Percentiles rank a stretch among this genome's conserved stretches.
These are phyloP conservation scores for Tephrocybe sp. DNA, from an alignment of 768 basidiomycete genomes.

Conservation along the genomic window DNA sequence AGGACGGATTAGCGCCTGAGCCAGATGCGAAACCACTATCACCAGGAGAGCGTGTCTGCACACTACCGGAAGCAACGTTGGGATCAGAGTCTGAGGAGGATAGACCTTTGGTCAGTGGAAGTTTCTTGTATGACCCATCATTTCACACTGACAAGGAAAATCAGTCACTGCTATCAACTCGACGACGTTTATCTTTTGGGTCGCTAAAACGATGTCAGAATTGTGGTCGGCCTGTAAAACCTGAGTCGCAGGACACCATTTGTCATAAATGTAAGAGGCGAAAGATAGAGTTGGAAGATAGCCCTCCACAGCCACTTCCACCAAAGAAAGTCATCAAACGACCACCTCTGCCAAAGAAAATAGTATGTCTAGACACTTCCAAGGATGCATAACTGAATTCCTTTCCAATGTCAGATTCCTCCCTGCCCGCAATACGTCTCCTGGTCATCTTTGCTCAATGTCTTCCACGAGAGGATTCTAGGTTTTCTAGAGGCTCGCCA, in stretches of 20 bases:
- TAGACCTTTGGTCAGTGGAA: conserved; percentile 5
- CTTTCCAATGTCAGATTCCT: conserved; percentile 19
- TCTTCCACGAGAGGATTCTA: conserved; percentile 22
- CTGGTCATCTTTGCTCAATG: conserved; percentile 24
- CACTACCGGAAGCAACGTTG: neutral
- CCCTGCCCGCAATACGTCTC: conserved; percentile 35
- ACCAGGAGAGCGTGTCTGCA: too few species aligned
- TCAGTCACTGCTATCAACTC: conserved; percentile 8
- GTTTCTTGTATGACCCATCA: neutral
- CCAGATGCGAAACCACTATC: neutral
- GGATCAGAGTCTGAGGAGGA: conserved; percentile 9
- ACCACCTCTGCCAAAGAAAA: conserved; percentile 1
- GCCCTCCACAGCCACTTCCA: neutral
- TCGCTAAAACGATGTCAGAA: conserved; percentile 19
- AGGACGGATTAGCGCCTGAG: neutral
- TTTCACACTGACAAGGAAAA: neutral
- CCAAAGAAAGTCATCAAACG: neutral
- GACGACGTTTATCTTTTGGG: neutral
- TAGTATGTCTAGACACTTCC: neutral
- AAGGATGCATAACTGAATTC: neutral
- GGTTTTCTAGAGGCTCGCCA: conserved; percentile 35
- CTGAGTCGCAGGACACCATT: conserved; percentile 12
- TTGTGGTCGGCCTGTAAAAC: conserved; percentile 20
- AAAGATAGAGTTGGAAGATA: neutral
- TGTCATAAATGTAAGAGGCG: conserved; percentile 29